Evolutionary conservation across 495 filamentous ascomycete genomes (phyloP).

Genomic region (Baudoinia panamericana): DNA sequence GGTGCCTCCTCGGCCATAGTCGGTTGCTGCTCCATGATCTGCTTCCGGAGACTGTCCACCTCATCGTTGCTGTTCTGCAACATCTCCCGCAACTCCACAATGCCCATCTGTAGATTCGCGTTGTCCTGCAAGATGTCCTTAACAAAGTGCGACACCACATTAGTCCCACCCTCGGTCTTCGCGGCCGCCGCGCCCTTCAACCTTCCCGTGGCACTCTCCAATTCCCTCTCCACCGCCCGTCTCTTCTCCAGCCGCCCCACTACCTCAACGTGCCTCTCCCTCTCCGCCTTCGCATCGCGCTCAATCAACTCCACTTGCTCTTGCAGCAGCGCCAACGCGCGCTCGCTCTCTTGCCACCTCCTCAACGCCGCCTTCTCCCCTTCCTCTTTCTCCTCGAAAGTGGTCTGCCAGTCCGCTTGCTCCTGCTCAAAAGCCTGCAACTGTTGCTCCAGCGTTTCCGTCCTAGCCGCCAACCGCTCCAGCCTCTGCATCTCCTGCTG

Average conservation of each 20-base stretch:
- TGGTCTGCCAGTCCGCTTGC: constrained; percentile 55
- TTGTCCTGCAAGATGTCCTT: constrained; percentile 94
- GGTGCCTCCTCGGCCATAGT: constrained; percentile 30
- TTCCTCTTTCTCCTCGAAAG: constrained; percentile 49
- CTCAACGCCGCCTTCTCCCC: constrained; percentile 62
- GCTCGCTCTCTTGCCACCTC: constrained; percentile 73
- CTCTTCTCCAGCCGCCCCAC: constrained; percentile 68
- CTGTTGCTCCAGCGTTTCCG: constrained; percentile 65
- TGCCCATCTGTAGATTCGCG: constrained; percentile 76
- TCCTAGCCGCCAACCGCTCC: constrained; percentile 55
- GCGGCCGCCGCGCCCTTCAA: constrained; percentile 65
- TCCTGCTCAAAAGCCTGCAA: constrained; percentile 65
- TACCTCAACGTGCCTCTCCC: constrained; percentile 67
- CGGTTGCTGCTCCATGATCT: constrained; percentile 69
- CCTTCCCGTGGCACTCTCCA: constrained; percentile 61
- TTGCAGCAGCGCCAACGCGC: constrained; percentile 55
- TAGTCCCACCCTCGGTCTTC: constrained; percentile 39
- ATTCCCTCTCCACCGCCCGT: constrained; percentile 52
- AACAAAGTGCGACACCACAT: constrained; percentile 81
- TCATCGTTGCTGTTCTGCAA: constrained; percentile 87
- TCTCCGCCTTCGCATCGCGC: constrained; percentile 68
- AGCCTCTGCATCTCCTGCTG: constrained; percentile 63
- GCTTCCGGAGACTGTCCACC: constrained; percentile 72
- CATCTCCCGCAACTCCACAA: constrained; percentile 83
- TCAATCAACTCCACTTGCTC: constrained; percentile 86